Evolutionary conservation across 2,329 filamentous ascomycete species (phyloP).

Genomic region (Penicillium decumbens): DNA sequence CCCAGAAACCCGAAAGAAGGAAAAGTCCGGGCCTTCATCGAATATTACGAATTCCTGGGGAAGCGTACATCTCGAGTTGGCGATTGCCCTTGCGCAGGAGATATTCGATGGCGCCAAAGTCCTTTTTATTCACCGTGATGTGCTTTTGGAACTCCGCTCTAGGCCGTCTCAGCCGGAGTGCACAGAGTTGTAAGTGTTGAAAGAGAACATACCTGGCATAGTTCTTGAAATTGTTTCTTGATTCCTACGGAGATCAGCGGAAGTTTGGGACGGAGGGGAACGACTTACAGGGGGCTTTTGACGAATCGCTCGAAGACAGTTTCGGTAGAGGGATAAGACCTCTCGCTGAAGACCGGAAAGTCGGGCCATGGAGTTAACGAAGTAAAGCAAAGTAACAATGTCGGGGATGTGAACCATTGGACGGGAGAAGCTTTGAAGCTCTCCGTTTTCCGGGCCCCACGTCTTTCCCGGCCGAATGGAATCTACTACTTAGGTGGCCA

Average conservation of each 20-base stretch:
- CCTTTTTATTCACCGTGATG: constrained; percentile 67
- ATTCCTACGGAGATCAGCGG: constrained; percentile 31
- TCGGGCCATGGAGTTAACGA: constrained; percentile 33
- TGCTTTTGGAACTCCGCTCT: constrained; percentile 75
- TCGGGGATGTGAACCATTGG: constrained; percentile 5
- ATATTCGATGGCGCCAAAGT: constrained; percentile 82
- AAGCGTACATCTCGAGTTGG: constrained; percentile 77
- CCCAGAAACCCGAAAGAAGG: constrained; percentile 3
- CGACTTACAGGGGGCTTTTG: constrained; percentile 70
- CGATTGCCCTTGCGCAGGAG: constrained; percentile 73
- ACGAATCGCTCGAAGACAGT: constrained; percentile 74
- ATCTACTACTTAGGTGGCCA: not conserved
- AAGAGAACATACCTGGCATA: constrained; percentile 39
- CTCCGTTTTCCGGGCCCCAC: constrained; percentile 23
- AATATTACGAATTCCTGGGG: constrained; percentile 74
- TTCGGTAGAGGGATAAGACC: constrained; percentile 78
- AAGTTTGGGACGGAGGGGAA: not conserved
- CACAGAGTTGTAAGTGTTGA: not conserved
- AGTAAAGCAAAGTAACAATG: not conserved
- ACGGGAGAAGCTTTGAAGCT: constrained; percentile 6
- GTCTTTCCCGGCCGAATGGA: constrained; percentile 28
- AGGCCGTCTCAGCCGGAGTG: constrained; percentile 14
- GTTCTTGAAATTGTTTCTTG: constrained; percentile 39
- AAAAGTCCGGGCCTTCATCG: constrained; percentile 21
- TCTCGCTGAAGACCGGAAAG: constrained; percentile 87